Base-by-base conservation (phyloP, 2,329 filamentous ascomycete species). In the Calonectria crousiana region DNA sequence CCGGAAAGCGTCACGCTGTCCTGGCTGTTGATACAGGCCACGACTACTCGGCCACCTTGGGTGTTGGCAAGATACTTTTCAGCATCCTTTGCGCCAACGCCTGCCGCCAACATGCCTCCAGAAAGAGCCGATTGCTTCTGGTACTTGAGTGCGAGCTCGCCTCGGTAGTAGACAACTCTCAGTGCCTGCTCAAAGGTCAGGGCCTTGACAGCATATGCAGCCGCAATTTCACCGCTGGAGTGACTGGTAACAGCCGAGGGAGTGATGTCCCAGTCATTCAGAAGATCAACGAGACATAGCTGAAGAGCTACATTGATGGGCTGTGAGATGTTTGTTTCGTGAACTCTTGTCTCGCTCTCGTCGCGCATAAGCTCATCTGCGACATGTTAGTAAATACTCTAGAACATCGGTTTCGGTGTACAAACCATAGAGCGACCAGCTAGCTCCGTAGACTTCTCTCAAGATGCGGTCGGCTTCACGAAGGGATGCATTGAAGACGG, bases 221-320 rank as follows among this genome's bases (percentile, higher is more conserved):
- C 56, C 18, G 56, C 56, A 13, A 62, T 62, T 41, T 62, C 56
- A 41, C 56, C 56, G 30, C 56, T 62, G 14, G 56, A 62, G 56
- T 62, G 56, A 28, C 56, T 62, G 2, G 56, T 62, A 10, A 62
- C 56, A 28, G 56, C 56, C 4, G 56, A 62, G 5, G 56, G 56
- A 9, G 32, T 62, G 23, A 62, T 38, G 14, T 23, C 56, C 56
- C 56, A 62, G 10, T 41, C 23, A 18, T 3, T 41, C 3, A 62
- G 23, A 28, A 62, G 56, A 18, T 62, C 56, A 20, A 62, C 56
- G 34, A 62, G 56, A 30, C 56, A 62, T 6, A 62, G 56, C 38
- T 62, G 56, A 23, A 62, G 56, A 4, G 56, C 56, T 11, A 62
- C 56, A 16, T 62, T 62, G 23, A 62, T 62, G 5, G 56, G 56